Conservation (phyloP, 2,329 filamentous ascomycete genomes). For the Cladosporium velox region DNA sequence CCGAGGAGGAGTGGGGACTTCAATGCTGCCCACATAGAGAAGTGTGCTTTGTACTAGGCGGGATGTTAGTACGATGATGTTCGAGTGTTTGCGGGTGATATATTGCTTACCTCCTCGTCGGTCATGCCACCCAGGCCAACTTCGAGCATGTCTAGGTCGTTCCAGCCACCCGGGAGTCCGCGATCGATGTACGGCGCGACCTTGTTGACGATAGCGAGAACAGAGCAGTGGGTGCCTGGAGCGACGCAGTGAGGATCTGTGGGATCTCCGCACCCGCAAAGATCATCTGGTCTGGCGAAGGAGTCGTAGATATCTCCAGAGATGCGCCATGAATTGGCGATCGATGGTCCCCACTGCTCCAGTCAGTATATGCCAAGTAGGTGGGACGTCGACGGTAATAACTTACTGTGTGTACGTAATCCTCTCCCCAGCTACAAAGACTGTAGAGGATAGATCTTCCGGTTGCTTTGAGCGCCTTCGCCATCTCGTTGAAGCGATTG, state of each 20-base stretch:
- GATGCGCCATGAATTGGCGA: slow-evolving; percentile 51
- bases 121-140: slow-evolving; percentile 45
- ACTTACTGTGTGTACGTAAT: slow-evolving; percentile 29
- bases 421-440: slow-evolving; percentile 56
- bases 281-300: slow-evolving; percentile 47
- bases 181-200: slow-evolving; percentile 46
- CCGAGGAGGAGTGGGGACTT: slow-evolving; percentile 53
- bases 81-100: slow-evolving; percentile 31
- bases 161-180: slow-evolving; percentile 48
- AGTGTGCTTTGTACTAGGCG: slow-evolving; percentile 47
- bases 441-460: slow-evolving; percentile 49
- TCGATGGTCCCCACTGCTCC: slow-evolving; percentile 48
- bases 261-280: slow-evolving; percentile 44
- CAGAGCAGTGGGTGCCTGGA: slow-evolving; percentile 51
- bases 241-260: slow-evolving; percentile 46
- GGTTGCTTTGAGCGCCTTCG: slow-evolving; percentile 50
- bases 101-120: slow-evolving; percentile 40
- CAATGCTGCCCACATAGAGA: slow-evolving; percentile 53
- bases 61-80: background rate
- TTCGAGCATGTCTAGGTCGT: slow-evolving; percentile 53
- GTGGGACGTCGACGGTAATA: too few relatives aligned
- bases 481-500: slow-evolving; percentile 52
- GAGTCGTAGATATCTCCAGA: slow-evolving; percentile 51
- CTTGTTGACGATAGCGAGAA: slow-evolving; percentile 55
- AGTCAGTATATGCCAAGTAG: slow-evolving; percentile 34